Conservation (phyloP, 352 stramenopile species). For the Pythium scleroteichum region DNA sequence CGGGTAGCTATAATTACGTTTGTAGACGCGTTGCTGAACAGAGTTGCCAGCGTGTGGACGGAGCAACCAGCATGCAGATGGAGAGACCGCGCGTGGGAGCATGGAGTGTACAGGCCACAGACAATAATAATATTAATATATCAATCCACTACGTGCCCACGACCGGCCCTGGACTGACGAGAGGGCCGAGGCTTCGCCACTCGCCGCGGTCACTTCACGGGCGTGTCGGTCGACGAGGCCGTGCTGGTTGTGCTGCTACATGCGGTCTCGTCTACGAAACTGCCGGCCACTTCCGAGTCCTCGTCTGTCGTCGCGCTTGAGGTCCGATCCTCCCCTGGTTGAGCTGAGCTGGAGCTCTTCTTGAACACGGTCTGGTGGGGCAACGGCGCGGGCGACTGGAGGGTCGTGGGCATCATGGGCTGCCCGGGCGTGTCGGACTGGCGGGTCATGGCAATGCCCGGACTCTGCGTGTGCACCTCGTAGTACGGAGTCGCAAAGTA, state of each 20-base stretch:
- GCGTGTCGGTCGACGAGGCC: conserved; percentile 32
- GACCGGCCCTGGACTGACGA: background rate
- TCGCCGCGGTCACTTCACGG: conserved; percentile 21
- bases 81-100: no score
- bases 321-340: conserved; percentile 31
- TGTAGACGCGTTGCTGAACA: no score
- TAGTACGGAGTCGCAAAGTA: conserved; percentile 77
- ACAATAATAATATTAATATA: conserved; percentile 35
- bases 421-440: conserved; percentile 71
- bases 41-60: background rate
- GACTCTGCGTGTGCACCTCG: conserved; percentile 77
- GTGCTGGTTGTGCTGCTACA: conserved; percentile 46
- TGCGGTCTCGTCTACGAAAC: conserved; percentile 33
- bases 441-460: conserved; percentile 52
- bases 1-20: no score
- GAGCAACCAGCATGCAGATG: no score
- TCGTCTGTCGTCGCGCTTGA: conserved; percentile 46
- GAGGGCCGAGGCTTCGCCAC: no score
- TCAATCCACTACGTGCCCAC: conserved; percentile 7
- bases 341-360: conserved; percentile 40
- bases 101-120: background rate
- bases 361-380: conserved; percentile 29
- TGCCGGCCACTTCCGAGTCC: conserved; percentile 36
- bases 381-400: conserved; percentile 59
- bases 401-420: conserved; percentile 42